Percentiles rank a stretch among this genome's conserved stretches.
Evolutionary conservation across 305 asterid genomes (phyloP).

Genomic region (Fraxinus ornus): DNA sequence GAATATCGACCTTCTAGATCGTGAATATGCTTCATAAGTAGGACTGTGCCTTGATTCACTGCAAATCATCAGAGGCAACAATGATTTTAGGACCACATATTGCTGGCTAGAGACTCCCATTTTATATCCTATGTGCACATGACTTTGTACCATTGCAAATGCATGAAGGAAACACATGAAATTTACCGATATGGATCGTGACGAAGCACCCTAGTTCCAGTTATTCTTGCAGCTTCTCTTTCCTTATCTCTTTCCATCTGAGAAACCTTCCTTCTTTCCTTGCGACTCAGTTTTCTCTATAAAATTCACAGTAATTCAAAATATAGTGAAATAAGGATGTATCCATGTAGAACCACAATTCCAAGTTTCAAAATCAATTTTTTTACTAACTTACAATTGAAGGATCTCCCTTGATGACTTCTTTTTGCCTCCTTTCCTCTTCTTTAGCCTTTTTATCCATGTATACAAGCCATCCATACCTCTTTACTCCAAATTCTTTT

Average conservation of each 20-base stretch:
- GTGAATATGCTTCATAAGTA: constrained; percentile 92
- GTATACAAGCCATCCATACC: constrained; percentile 95
- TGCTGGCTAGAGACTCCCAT: neutral
- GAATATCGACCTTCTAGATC: constrained; percentile 67
- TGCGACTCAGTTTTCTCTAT: constrained; percentile 92
- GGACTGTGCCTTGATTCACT: constrained; percentile 97
- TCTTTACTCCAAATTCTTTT: constrained; percentile 89
- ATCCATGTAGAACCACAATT: neutral
- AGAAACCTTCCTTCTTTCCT: constrained; percentile 94
- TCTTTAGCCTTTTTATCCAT: constrained; percentile 99
- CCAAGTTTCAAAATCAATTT: constrained; percentile 2
- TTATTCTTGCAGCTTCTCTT: constrained; percentile 72
- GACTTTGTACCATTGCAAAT: constrained; percentile 4
- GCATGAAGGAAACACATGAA: constrained; percentile 4
- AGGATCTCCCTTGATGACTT: constrained; percentile 95
- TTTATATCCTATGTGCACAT: neutral
- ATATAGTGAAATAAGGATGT: constrained; percentile 6
- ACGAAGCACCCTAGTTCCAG: constrained; percentile 77
- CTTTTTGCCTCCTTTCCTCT: constrained; percentile 91
- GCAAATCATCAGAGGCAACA: constrained; percentile 23
- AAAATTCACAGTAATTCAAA: constrained; percentile 23
- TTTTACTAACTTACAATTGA: constrained; percentile 61
- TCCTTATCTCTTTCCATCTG: constrained; percentile 88
- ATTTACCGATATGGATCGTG: constrained; percentile 88
- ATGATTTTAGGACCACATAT: constrained; percentile 8